A percentile compares a stretch with the other conserved stretches of the same genome.
phyloP scores from a whole-genome alignment of 768 basidiomycete species.

The Mycena chlorophos region DNA sequence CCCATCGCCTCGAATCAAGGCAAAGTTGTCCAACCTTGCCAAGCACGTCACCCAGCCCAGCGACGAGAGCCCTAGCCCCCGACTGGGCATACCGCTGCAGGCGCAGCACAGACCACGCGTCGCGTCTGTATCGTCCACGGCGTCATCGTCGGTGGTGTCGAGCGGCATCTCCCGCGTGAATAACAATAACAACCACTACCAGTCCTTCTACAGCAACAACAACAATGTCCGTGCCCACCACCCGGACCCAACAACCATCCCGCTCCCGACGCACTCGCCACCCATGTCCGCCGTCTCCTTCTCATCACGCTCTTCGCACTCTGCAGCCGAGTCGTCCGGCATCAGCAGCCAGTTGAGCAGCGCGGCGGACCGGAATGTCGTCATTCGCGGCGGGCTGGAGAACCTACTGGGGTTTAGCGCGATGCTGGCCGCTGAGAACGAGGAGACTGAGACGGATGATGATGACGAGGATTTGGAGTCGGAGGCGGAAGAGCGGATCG shows the following conservation, averaged over 20 bases:
- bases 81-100: slow-evolving; percentile 28
- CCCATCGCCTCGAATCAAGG: slow-evolving; percentile 18
- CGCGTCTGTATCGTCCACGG: slow-evolving; percentile 42
- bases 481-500: too few species aligned
- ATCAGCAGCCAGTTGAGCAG: slow-evolving; percentile 41
- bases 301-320: slow-evolving; percentile 75
- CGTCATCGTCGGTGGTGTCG: slow-evolving; percentile 31
- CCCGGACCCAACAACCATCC: slow-evolving; percentile 57
- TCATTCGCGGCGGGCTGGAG: slow-evolving; percentile 40
- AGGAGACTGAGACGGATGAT: slow-evolving; percentile 31
- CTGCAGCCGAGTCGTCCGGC: slow-evolving; percentile 55
- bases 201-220: slow-evolving; percentile 30
- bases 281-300: slow-evolving; percentile 70
- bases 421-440: slow-evolving; percentile 26
- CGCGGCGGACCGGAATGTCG: slow-evolving; percentile 23
- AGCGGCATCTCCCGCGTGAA: slow-evolving; percentile 37
- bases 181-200: slow-evolving; percentile 35
- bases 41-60: slow-evolving; percentile 14
- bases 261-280: slow-evolving; percentile 70
- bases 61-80: slow-evolving; percentile 23
- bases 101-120: slow-evolving; percentile 34
- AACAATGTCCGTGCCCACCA: slow-evolving; percentile 34
- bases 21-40: slow-evolving; percentile 8
- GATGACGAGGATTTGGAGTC: slow-evolving; percentile 35
- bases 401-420: slow-evolving; percentile 43